Evolutionary conservation across 2,329 filamentous ascomycete species (phyloP), one percentile per base, ranked within the genome.

Genomic region (Oidium heveae): DNA sequence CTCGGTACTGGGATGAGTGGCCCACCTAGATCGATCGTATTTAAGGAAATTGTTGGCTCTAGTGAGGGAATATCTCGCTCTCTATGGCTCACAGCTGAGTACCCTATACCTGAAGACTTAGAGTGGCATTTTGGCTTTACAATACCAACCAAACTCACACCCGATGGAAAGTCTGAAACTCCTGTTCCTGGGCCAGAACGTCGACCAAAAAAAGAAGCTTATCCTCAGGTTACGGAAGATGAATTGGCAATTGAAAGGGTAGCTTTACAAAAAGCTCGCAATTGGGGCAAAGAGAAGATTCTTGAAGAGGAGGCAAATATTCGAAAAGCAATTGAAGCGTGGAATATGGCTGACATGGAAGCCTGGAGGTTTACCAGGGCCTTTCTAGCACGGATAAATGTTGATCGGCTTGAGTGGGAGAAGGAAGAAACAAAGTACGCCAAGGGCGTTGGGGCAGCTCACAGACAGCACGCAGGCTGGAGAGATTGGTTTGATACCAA

Each of bases 101-200:
- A 71, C 15, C 68, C 73, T 1, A 68, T 71, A 6, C 66, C 69
- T 0, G 66, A 74, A n/a, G 83, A 91, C 59, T 70, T 94, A 2
- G 82, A 89, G 63, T 96, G 87, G 86, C 76, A 82, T 60, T 86
- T 96, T 64, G 91, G 89, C 54, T 96, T 96, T 67, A 71, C 73
- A 15, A 73, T 95, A 10, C 85, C 88, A 1, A 72, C 73, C 50
- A 68, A 71, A 20, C 68, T 70, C 12, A 70, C 74, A 4, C 67
- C 72, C 43, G 70, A 72, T 32, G 74, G 72, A 50, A 74, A 74
- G 57, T 75, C 74, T 15, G 70, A 74, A 59, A 74, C 76, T 1
- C 75, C 77, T 0, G 72, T 76, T 6, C 74, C 76, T 0, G 73
- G 74, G 1, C 74, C 76, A 1, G 74, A 80, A 61, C 71, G 73